phyloP scores from a whole-genome alignment of 257 asterid species.

The Nicotiana knightiana region DNA sequence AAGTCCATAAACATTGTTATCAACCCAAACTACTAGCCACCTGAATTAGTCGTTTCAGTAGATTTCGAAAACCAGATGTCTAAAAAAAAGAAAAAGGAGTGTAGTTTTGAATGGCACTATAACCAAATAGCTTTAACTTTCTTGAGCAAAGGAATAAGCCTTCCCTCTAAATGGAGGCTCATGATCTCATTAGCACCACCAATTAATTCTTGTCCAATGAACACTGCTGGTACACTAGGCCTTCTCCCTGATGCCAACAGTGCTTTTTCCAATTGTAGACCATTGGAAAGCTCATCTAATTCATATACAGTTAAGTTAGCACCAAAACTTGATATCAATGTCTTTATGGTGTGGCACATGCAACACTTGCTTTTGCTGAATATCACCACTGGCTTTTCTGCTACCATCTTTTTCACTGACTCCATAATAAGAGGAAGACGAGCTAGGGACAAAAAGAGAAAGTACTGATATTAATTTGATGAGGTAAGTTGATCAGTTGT shows the following conservation, averaged over 20 bases:
- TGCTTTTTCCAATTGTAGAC: slow-evolving; percentile 52
- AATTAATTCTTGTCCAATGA: slow-evolving; percentile 49
- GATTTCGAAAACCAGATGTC: not conserved
- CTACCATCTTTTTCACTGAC: slow-evolving; percentile 38
- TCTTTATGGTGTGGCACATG: slow-evolving; percentile 60
- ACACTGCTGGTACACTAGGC: slow-evolving; percentile 53
- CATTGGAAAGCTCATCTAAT: slow-evolving; percentile 57
- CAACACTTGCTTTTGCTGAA: slow-evolving; percentile 70
- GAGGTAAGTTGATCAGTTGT: not conserved
- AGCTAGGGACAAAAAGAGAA: not conserved
- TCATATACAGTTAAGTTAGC: slow-evolving; percentile 54
- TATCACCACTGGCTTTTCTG: slow-evolving; percentile 62
- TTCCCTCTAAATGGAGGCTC: slow-evolving; percentile 69
- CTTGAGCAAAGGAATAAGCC: slow-evolving; percentile 58
- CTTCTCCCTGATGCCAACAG: slow-evolving; percentile 29
- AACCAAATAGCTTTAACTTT: slow-evolving; percentile 75
- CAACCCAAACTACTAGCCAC: not conserved
- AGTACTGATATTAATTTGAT: not conserved
- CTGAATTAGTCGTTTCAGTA: not conserved
- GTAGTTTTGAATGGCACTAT: not conserved
- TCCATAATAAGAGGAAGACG: slow-evolving; percentile 27
- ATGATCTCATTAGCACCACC: slow-evolving; percentile 74
- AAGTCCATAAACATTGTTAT: not conserved
- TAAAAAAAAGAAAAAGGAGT: not conserved
- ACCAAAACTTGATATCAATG: slow-evolving; percentile 61